Conservation (phyloP, 441 rosid genomes). For the Corymbia citriodora region DNA sequence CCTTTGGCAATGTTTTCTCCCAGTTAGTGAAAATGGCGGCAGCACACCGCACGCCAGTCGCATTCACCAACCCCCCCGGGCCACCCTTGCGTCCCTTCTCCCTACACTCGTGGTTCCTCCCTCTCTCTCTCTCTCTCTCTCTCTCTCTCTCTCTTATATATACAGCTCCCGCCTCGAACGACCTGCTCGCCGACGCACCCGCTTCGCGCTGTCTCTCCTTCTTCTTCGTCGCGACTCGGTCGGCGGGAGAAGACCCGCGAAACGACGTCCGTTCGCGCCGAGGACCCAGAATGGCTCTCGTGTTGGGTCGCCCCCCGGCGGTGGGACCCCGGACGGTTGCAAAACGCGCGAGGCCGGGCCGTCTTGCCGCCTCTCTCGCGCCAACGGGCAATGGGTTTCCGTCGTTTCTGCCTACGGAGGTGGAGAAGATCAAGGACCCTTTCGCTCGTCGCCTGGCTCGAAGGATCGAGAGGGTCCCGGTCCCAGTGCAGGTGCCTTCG, state of each 20-base stretch:
- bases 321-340: not conserved
- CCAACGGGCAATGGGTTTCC: conserved; percentile 38
- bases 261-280: not conserved
- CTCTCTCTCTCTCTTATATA: too few species aligned
- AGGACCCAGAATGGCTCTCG: not conserved
- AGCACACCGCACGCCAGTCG: too few species aligned
- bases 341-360: not conserved
- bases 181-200: not conserved
- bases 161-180: not conserved
- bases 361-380: not conserved
- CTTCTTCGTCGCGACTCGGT: not conserved
- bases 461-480: conserved; percentile 67
- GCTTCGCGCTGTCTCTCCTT: not conserved
- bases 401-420: conserved; percentile 65
- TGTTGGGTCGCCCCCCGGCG: not conserved
- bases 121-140: too few species aligned
- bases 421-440: conserved; percentile 68
- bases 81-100: too few species aligned
- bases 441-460: conserved; percentile 63
- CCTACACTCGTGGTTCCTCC: too few species aligned
- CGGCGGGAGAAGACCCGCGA: not conserved
- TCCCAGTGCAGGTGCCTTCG: conserved; percentile 35
- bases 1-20: too few species aligned
- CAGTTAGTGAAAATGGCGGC: too few species aligned
- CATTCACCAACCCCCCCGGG: too few species aligned